phyloP scores from a whole-genome alignment of 257 asterid genomes.

The Scutellaria minor region DNA sequence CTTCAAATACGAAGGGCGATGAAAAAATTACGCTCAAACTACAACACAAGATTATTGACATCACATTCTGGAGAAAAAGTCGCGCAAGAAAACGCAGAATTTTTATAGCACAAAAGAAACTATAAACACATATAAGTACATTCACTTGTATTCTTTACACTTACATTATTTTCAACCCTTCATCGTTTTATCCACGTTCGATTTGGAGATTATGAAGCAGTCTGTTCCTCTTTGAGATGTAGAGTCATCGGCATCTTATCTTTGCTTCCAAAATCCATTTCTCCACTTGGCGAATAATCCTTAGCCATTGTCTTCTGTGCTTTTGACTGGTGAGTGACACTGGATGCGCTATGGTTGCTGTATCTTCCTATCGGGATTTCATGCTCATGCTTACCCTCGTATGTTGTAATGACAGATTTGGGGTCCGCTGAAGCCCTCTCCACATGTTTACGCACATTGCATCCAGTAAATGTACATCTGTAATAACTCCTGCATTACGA shows the following conservation, averaged over 20 bases:
- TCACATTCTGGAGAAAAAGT: constrained; percentile 16
- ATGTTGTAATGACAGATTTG: constrained; percentile 82
- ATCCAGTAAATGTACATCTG: constrained; percentile 81
- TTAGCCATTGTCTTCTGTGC: constrained; percentile 39
- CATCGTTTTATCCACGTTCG: background rate
- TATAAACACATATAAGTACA: constrained; percentile 13
- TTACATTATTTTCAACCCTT: constrained; percentile 17
- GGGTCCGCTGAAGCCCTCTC: constrained; percentile 91
- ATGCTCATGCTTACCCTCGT: constrained; percentile 89
- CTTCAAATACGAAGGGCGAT: background rate
- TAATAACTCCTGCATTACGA: constrained; percentile 75
- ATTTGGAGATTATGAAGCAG: constrained; percentile 44
- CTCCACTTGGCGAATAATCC: constrained; percentile 42
- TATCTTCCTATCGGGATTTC: constrained; percentile 68
- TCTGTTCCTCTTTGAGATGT: constrained; percentile 63
- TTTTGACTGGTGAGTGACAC: constrained; percentile 39
- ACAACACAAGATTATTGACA: constrained; percentile 28
- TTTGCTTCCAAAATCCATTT: constrained; percentile 44
- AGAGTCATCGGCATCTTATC: constrained; percentile 50
- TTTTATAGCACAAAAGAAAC: constrained; percentile 28
- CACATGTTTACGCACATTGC: constrained; percentile 92
- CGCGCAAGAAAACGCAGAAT: constrained; percentile 20
- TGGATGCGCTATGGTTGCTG: constrained; percentile 34
- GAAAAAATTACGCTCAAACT: background rate
- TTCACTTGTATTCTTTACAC: constrained; percentile 27